Evolutionary conservation across 345 rosid genomes (phyloP).

Genomic region (Eucalyptus dawsonii): DNA sequence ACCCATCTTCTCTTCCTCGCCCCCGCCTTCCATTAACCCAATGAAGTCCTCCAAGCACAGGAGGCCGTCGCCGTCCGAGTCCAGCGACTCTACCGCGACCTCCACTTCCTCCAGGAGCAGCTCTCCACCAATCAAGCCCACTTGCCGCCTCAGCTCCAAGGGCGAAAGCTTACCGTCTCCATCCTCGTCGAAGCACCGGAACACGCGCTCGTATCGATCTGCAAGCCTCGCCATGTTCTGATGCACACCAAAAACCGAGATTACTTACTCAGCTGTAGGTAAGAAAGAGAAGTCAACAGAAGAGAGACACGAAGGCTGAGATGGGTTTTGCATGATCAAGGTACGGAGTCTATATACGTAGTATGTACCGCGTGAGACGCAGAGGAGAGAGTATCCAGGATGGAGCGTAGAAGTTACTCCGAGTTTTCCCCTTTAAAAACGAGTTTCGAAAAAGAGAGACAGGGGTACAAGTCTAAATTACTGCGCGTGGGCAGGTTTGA

Average conservation of each 20-base stretch:
- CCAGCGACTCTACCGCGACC: slow-evolving; percentile 8
- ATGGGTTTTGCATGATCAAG: background rate
- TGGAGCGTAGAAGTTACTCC: background rate
- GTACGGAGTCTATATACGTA: background rate
- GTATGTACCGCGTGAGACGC: background rate
- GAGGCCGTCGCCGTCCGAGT: slow-evolving; percentile 39
- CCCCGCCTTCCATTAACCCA: slow-evolving; percentile 25
- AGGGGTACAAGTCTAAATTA: background rate
- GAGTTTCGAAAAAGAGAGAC: background rate
- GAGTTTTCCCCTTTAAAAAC: background rate
- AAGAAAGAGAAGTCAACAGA: background rate
- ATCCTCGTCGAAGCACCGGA: background rate
- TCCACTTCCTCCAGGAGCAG: slow-evolving; percentile 16
- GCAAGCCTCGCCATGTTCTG: background rate
- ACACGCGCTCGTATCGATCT: slow-evolving; percentile 4
- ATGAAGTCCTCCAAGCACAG: slow-evolving; percentile 30
- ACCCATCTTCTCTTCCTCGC: slow-evolving; percentile 28
- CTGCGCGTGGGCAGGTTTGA: background rate
- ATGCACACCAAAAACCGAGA: background rate
- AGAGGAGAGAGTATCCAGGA: background rate
- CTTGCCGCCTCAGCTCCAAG: slow-evolving; percentile 9
- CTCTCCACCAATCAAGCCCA: background rate
- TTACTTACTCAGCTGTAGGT: background rate
- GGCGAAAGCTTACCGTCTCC: slow-evolving; percentile 37
- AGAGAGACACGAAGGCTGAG: background rate